Percentiles rank a stretch among this genome's conserved stretches.
Conservation (phyloP, 2,329 filamentous ascomycete species). For the Proliferodiscus dingleyae region DNA sequence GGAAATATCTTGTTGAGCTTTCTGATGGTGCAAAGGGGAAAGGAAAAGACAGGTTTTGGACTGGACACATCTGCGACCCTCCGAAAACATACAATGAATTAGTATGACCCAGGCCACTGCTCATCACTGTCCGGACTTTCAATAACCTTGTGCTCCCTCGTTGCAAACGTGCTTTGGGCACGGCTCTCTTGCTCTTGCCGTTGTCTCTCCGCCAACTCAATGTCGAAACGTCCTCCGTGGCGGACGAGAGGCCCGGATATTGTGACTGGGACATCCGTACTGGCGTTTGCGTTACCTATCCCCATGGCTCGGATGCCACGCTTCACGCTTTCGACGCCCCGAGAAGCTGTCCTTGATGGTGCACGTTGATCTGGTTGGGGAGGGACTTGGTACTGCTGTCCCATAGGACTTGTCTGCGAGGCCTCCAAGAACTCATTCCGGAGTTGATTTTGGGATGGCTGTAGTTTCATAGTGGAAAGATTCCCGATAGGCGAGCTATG, state of each 20-base stretch:
- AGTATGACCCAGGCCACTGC: conserved; percentile 24
- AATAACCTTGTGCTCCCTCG: conserved; percentile 2
- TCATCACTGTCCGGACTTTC: conserved; percentile 20
- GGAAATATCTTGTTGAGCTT: too few relatives aligned
- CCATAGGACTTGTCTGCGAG: neutral
- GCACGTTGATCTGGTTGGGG: neutral
- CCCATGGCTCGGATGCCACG: conserved; percentile 1
- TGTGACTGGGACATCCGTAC: conserved; percentile 1
- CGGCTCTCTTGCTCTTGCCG: conserved; percentile 5
- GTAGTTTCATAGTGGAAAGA: neutral
- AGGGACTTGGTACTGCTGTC: neutral
- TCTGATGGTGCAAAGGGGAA: too few relatives aligned
- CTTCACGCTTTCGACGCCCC: neutral
- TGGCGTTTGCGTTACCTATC: conserved; percentile 6
- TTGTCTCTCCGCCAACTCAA: conserved; percentile 11
- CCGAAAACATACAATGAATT: neutral
- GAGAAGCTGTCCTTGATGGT: neutral
- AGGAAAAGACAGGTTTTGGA: too few relatives aligned
- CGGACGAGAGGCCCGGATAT: conserved; percentile 7
- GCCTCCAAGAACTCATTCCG: neutral
- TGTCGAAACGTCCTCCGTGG: conserved; percentile 7
- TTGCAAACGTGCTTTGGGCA: neutral
- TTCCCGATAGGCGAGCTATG: neutral
- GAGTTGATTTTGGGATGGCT: neutral
- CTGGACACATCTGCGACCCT: too few relatives aligned